Evolutionary conservation across 192 early-diverging fungal genomes (phyloP).

Genomic region (Chytriomyces confervae): DNA sequence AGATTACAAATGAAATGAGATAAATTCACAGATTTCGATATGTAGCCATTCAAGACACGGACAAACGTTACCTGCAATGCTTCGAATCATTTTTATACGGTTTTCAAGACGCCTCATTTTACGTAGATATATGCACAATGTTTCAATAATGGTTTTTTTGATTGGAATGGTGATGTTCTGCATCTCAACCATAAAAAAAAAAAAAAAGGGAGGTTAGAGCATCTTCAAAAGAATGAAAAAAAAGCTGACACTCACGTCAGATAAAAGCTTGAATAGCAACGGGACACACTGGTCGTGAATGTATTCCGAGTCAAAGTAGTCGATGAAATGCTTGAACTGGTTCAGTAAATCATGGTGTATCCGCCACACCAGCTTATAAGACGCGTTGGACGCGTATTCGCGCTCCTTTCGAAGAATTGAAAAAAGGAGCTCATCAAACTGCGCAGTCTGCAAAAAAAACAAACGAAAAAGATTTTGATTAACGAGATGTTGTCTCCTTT

Average conservation of each 20-base stretch:
- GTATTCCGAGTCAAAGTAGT: constrained; percentile 54
- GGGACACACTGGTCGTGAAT: constrained; percentile 55
- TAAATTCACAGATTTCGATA: neutral
- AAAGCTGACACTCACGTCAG: constrained; percentile 41
- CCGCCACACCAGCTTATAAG: constrained; percentile 47
- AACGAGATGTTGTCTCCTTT: too few relatives aligned
- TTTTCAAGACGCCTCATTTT: constrained; percentile 46
- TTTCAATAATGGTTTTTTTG: constrained; percentile 47
- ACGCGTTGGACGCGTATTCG: constrained; percentile 47
- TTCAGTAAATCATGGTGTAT: constrained; percentile 46
- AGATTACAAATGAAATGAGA: neutral
- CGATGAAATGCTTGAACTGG: constrained; percentile 50
- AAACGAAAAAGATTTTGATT: neutral
- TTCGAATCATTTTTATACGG: constrained; percentile 45
- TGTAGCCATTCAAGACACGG: neutral
- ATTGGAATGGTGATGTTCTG: constrained; percentile 55
- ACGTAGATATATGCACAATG: constrained; percentile 42
- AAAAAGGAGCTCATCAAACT: constrained; percentile 53
- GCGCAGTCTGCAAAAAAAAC: constrained; percentile 19
- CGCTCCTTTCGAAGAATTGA: constrained; percentile 52
- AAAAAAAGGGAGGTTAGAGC: neutral
- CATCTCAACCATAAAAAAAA: neutral
- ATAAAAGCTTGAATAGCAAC: constrained; percentile 50
- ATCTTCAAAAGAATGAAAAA: neutral
- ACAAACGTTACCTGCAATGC: constrained; percentile 41